Evolutionary conservation across 345 rosid species (phyloP), one percentile per base, ranked within the genome.

Genomic region (Conringia planisiliqua): DNA sequence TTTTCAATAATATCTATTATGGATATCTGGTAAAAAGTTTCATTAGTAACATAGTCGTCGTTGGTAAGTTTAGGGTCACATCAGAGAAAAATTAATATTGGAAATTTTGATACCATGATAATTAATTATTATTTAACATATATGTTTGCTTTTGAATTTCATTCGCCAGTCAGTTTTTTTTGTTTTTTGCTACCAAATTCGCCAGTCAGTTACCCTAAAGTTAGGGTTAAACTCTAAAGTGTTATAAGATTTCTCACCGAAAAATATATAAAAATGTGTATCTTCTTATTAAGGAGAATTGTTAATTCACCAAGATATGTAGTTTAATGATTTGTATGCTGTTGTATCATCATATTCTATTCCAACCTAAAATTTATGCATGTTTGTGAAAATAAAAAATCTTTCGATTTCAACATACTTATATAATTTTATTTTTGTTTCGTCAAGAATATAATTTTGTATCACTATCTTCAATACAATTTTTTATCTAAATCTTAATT

Each of bases 21-120:
- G 36, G 18, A 72, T 63, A 63, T 42, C 60, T 35, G 33, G 11
- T 62, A 43, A 33, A 69, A 68, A 33, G 65, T 43, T 68, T 43
- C 58, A 12, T 13, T 32, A 10, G 64, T 40, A 16, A 0, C 50
- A 62, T 7, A 76, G 70, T 69, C 79, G 69, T 62, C 70, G 47
- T 33, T 60, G 65, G 79, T 69, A 69, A 76, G 79, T 69, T 43
- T 52, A 24, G 43, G 42, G 75, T 76, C 75, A 69, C 75, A 54
- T 76, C 79, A 76, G 12, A 62, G 27, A 62, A 24, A 24, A 11
- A 5, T 0, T n/a, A 51, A 18, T 6, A 65, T 11, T 69, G 42
- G 70, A 67, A 58, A 39, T 27, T 22, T 48, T 67, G n/a, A 16
- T 66, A 40, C 73, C 68, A 60, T 20, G 69, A 68, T 60, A 51